A percentile compares a stretch with the other conserved stretches of the same genome.
phyloP scores from a whole-genome alignment of 2,329 filamentous ascomycete genomes.

The Plectosphaerella plurivora region DNA sequence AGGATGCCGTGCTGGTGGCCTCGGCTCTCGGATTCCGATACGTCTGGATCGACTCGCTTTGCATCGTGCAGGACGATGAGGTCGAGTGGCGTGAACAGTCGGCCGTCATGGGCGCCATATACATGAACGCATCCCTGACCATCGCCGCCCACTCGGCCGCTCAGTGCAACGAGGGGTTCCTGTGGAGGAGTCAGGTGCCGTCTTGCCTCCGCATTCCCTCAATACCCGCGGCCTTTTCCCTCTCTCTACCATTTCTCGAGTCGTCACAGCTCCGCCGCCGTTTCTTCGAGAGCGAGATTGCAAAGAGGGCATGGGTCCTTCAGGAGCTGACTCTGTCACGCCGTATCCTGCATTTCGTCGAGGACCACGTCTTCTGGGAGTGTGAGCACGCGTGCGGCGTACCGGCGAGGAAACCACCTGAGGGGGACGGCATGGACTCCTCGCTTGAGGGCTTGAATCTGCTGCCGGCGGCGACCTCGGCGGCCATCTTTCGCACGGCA shows the following conservation, averaged over 20 bases:
- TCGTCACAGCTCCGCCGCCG: background rate
- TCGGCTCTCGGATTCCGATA: slow-evolving; percentile 11
- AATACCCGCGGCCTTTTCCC: background rate
- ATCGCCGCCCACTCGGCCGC: background rate
- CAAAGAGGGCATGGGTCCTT: background rate
- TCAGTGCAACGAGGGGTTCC: background rate
- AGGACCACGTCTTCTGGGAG: background rate
- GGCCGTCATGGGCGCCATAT: background rate
- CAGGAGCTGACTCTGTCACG: background rate
- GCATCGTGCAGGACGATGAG: slow-evolving; percentile 15
- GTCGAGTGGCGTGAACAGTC: background rate
- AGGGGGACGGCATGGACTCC: too few relatives aligned
- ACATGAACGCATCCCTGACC: background rate
- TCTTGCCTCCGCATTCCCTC: background rate
- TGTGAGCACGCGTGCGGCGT: background rate
- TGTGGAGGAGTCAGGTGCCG: background rate
- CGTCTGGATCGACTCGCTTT: slow-evolving; percentile 21
- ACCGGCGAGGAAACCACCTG: background rate
- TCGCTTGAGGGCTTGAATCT: background rate
- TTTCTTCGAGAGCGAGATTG: background rate
- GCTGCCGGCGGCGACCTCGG: background rate
- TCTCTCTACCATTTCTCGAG: background rate
- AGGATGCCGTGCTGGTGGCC: slow-evolving; percentile 12
- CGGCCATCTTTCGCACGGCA: background rate
- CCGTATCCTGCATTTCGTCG: background rate